Conservation (phyloP, 306 rosid species). For the Sicyos edulis region DNA sequence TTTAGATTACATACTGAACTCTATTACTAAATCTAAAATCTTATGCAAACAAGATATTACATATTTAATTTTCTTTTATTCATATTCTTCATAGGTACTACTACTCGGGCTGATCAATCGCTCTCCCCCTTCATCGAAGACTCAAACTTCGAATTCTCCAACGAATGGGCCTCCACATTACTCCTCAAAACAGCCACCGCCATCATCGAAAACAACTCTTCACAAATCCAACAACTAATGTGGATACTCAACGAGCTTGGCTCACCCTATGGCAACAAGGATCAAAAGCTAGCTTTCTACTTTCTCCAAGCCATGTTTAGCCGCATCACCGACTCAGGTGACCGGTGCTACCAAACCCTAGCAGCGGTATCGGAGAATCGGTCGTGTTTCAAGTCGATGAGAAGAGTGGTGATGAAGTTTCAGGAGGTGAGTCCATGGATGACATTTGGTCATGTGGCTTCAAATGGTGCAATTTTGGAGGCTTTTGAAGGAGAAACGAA, state of each 20-base stretch:
- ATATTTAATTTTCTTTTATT: neutral
- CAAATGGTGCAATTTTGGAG: constrained; percentile 81
- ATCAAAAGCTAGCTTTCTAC: constrained; percentile 71
- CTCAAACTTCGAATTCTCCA: constrained; percentile 49
- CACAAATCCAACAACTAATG: constrained; percentile 64
- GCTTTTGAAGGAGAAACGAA: constrained; percentile 72
- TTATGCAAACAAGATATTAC: no score
- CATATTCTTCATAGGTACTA: neutral
- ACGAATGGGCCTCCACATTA: constrained; percentile 58
- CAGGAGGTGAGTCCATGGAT: constrained; percentile 94
- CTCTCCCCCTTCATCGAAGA: constrained; percentile 41
- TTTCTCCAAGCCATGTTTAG: constrained; percentile 79
- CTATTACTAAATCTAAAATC: neutral
- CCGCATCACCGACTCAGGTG: constrained; percentile 70
- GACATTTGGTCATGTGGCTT: constrained; percentile 88
- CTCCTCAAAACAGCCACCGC: constrained; percentile 71
- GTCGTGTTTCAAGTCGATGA: constrained; percentile 70
- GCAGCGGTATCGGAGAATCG: constrained; percentile 63
- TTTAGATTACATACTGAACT: no score
- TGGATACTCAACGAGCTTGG: constrained; percentile 94
- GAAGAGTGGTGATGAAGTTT: constrained; percentile 66
- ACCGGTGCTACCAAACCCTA: constrained; percentile 52
- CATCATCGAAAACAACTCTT: constrained; percentile 55
- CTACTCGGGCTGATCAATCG: constrained; percentile 28
- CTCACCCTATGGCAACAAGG: constrained; percentile 75